These are phyloP conservation scores for Wallacemonas collosoma DNA, from an alignment of 208 protist species.

Conservation along the genomic window DNA sequence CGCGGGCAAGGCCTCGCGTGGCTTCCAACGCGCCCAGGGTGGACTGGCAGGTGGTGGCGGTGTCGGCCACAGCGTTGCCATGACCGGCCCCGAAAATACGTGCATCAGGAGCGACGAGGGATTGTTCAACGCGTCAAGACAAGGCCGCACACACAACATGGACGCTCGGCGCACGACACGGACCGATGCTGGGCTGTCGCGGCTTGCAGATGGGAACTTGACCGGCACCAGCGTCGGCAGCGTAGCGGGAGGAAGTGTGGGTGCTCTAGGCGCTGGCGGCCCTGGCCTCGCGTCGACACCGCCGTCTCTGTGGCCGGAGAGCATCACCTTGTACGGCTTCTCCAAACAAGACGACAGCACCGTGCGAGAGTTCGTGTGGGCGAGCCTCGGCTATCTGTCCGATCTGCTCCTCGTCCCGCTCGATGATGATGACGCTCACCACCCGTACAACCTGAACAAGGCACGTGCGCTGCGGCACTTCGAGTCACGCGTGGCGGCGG, in stretches of 20 bases:
- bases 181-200: too few relatives aligned
- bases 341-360: constrained; percentile 59
- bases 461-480: constrained; percentile 46
- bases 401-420: constrained; percentile 70
- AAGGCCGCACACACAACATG: too few relatives aligned
- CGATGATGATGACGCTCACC: constrained; percentile 77
- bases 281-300: neutral
- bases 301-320: constrained; percentile 32
- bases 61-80: constrained; percentile 5
- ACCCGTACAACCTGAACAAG: constrained; percentile 69
- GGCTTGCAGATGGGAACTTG: neutral
- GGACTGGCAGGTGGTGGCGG: neutral
- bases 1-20: neutral
- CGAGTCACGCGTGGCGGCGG: constrained; percentile 34
- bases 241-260: neutral
- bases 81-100: neutral
- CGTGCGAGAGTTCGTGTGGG: constrained; percentile 65
- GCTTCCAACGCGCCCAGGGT: neutral
- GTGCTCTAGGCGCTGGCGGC: neutral
- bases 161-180: too few relatives aligned
- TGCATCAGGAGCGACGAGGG: too few relatives aligned
- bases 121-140: too few relatives aligned
- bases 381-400: constrained; percentile 65
- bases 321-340: constrained; percentile 47
- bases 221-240: constrained; percentile 1